phyloP scores from a whole-genome alignment of 2,329 filamentous ascomycete species.

The Botrytis squamosa region DNA sequence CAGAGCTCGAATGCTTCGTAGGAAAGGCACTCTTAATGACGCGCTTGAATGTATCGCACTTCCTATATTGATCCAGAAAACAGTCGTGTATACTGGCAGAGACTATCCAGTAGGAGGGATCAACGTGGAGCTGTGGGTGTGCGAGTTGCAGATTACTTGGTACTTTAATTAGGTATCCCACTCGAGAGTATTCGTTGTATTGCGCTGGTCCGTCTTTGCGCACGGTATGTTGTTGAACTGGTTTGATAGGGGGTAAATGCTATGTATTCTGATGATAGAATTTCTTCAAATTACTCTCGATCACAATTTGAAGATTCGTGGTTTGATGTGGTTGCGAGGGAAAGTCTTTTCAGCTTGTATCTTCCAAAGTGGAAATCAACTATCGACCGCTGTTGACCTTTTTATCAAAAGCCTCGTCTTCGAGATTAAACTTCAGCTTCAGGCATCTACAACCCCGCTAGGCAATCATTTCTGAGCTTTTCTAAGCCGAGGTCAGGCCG shows the following conservation, averaged over 20 bases:
- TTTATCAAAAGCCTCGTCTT: constrained; percentile 22
- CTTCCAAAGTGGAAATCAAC: neutral
- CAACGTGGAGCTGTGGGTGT: constrained; percentile 9
- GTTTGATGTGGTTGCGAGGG: neutral
- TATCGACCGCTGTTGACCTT: constrained; percentile 9
- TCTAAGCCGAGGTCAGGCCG: neutral
- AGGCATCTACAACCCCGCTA: constrained; percentile 19
- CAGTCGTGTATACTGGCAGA: neutral
- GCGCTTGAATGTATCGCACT: neutral
- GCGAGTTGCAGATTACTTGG: neutral
- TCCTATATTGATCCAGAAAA: constrained; percentile 7
- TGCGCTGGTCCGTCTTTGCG: constrained; percentile 16
- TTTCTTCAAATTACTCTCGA: neutral
- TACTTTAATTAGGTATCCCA: neutral
- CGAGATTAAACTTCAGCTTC: constrained; percentile 19
- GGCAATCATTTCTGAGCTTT: constrained; percentile 5
- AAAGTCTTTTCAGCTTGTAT: neutral
- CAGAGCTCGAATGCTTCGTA: neutral
- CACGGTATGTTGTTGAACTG: constrained; percentile 14
- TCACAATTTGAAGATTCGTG: neutral
- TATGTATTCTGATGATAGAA: neutral
- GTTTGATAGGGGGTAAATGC: constrained; percentile 5
- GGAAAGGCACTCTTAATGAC: neutral
- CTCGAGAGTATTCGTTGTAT: constrained; percentile 17
- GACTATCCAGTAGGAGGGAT: constrained; percentile 14